A percentile compares a stretch with the other conserved stretches of the same genome.
phyloP scores from a whole-genome alignment of 345 rosid genomes.

The Theobroma cacao region DNA sequence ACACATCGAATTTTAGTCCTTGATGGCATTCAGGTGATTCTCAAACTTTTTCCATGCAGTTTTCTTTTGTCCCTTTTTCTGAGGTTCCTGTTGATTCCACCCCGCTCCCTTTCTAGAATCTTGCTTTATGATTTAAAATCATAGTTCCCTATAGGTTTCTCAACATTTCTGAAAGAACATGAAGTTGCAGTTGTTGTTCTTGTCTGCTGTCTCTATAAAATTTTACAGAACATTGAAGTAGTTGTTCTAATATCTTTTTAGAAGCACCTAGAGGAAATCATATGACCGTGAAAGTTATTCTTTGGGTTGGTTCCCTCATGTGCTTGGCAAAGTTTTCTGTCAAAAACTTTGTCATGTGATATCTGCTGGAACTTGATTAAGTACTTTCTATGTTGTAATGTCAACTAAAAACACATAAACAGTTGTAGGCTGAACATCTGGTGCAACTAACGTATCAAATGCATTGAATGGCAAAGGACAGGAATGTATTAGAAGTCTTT shows the following conservation, averaged over 20 bases:
- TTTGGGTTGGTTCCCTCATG: background rate
- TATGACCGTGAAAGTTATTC: background rate
- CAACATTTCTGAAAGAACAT: background rate
- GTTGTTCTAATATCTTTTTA: background rate
- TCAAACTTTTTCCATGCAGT: background rate
- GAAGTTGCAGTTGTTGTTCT: background rate
- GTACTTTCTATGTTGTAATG: background rate
- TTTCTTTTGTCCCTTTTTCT: background rate
- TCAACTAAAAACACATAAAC: background rate
- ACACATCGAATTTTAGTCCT: constrained; percentile 73
- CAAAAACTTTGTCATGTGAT: background rate
- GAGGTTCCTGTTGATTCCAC: background rate
- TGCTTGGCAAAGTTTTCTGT: background rate
- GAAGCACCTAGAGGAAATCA: background rate
- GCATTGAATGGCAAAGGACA: no score
- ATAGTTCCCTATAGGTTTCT: no score
- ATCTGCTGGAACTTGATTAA: background rate
- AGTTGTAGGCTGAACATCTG: background rate
- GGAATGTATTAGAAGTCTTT: no score
- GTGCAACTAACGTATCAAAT: background rate
- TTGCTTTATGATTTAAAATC: no score
- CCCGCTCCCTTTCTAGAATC: no score
- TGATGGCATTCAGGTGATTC: constrained; percentile 77
- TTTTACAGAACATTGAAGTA: background rate
- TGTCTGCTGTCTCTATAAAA: background rate